These are phyloP conservation scores for Gardenia jasminoides DNA, from an alignment of 257 asterid genomes.

Conservation along the genomic window DNA sequence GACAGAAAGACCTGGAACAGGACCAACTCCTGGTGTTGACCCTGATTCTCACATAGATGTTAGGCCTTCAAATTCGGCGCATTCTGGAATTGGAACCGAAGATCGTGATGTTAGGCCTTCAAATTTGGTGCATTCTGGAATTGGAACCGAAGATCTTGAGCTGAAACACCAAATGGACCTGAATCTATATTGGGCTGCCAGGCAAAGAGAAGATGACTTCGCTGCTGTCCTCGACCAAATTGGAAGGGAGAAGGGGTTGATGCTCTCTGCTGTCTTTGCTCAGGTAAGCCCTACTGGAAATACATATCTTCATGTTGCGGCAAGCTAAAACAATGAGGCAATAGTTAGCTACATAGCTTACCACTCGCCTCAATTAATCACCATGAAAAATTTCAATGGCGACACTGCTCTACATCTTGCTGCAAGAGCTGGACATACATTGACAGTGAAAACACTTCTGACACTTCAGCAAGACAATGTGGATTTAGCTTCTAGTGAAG, in stretches of 20 bases:
- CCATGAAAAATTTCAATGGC: conserved; percentile 1
- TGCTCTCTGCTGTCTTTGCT: neutral
- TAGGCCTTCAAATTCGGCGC: neutral
- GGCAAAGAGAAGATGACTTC: neutral
- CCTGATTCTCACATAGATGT: too few species aligned
- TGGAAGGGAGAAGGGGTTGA: neutral
- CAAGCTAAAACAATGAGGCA: neutral
- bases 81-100: neutral
- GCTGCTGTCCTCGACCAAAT: neutral
- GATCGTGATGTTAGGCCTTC: too few species aligned
- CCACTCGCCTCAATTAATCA: neutral
- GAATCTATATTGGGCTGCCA: neutral
- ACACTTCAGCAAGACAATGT: too few species aligned
- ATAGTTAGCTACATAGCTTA: neutral
- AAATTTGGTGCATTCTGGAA: neutral
- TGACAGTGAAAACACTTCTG: neutral
- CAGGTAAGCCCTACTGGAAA: neutral
- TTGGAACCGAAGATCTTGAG: neutral
- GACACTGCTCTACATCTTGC: conserved; percentile 5
- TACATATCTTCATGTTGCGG: conserved; percentile 1
- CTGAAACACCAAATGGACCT: neutral
- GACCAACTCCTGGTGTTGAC: too few species aligned
- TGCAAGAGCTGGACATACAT: neutral
- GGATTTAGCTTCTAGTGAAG: neutral
- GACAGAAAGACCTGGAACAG: too few species aligned